Base-by-base conservation (phyloP, 805 yeast genomes). In the Clavispora fructus region DNA sequence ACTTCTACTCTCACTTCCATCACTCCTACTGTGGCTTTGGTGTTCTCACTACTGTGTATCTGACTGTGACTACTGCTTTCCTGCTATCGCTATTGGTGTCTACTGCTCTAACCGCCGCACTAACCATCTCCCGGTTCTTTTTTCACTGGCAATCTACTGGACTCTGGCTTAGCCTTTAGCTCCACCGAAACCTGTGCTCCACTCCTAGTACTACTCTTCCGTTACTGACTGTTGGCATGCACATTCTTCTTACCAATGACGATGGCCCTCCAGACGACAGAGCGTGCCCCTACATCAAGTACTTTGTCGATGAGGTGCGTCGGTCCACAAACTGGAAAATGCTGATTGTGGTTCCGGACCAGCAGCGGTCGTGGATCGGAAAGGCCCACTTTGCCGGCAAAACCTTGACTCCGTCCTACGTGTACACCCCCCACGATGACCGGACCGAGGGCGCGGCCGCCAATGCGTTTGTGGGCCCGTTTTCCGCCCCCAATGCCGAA, bases 341-440 rank as follows among this genome's bases (percentile, higher is more conserved):
- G 29, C 81, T 90, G 23, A 82, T 91, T 17, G 90, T 85, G 26
- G 84, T 94, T 3, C 99, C 99, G 11, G 77, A 82, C 44, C 95
- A 88, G 47, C 83, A 79, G 57, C 73, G 94, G 56, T 91, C 97
- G 12, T 94, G 99, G 99, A 92, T 90, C 47, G 97, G 97, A 32
- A 94, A 94, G 64, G 98, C 99, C 6, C 97, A 91, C 69, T 82
- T 94, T 58, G 95, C 95, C 0, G 92, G 89, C 7, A 75, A 78
- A 51, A 76, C 79, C 26, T 69, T 85, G 35, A 67, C 79, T 2
- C 78, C 85, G 1, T 71, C 78, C 2, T 87, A 80, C 59, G 71
- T 85, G n/a, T 87, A 87, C 57, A 76, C 86, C 16, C 49, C 59
- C 43, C 49, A 55, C 31, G 62, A 69, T 32, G 73, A 79, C 0